Evolutionary conservation across 2,329 filamentous ascomycete genomes (phyloP).

Genomic region (Calonectria honghensis): DNA sequence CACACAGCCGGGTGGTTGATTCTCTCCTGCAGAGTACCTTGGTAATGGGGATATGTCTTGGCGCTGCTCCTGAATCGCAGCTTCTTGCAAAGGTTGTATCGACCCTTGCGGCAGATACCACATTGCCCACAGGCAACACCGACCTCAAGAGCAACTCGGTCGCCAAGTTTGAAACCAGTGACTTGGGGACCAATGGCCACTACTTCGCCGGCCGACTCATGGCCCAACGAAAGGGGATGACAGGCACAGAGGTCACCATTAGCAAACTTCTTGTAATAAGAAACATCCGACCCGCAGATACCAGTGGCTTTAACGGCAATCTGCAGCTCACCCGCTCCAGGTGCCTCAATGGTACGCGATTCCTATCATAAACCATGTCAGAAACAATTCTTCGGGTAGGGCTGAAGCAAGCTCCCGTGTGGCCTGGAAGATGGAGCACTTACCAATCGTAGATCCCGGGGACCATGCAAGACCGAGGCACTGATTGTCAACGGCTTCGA

Average conservation of each 20-base stretch:
- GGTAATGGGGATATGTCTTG: slow-evolving; percentile 78
- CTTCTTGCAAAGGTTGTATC: slow-evolving; percentile 78
- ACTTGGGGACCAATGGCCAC: slow-evolving; percentile 73
- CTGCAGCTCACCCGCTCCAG: slow-evolving; percentile 74
- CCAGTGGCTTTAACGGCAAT: slow-evolving; percentile 79
- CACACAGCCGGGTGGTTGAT: slow-evolving; percentile 78
- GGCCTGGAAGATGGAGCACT: slow-evolving; percentile 52
- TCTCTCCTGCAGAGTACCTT: slow-evolving; percentile 77
- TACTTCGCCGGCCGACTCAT: slow-evolving; percentile 77
- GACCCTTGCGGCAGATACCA: slow-evolving; percentile 70
- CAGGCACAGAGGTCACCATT: slow-evolving; percentile 82
- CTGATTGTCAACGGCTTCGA: slow-evolving; percentile 67
- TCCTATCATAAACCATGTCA: slow-evolving; percentile 64
- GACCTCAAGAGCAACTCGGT: slow-evolving; percentile 76
- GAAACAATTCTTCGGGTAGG: slow-evolving; percentile 46
- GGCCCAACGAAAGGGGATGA: slow-evolving; percentile 78
- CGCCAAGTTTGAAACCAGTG: slow-evolving; percentile 71
- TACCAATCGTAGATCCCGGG: slow-evolving; percentile 75
- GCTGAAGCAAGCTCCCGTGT: slow-evolving; percentile 45
- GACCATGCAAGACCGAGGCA: slow-evolving; percentile 75
- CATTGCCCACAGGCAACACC: slow-evolving; percentile 73
- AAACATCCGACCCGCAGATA: slow-evolving; percentile 82
- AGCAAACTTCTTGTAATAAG: slow-evolving; percentile 83
- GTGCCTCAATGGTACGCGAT: slow-evolving; percentile 68
- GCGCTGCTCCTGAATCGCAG: slow-evolving; percentile 78